A percentile compares a stretch with the other conserved stretches of the same genome.
Evolutionary conservation across 371 early-diverging fungal genomes (phyloP).

Genomic region (Apophysomyces trapeziformis): DNA sequence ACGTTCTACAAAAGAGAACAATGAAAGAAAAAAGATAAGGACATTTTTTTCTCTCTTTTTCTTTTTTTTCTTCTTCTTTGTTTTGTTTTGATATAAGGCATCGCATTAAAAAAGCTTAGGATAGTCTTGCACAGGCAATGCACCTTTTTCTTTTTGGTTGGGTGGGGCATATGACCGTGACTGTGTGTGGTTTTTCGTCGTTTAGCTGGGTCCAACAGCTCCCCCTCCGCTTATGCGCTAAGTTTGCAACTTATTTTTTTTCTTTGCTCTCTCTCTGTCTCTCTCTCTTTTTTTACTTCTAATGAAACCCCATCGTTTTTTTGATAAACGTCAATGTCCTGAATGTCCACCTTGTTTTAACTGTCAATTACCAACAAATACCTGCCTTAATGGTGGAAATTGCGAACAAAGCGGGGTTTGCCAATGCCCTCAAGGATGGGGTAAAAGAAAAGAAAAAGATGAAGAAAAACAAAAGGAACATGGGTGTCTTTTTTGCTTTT

Average conservation of each 20-base stretch:
- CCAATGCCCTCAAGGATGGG: constrained; percentile 48
- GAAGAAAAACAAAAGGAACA: no score
- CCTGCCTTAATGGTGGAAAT: constrained; percentile 49
- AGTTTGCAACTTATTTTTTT: not conserved
- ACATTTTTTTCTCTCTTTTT: no score
- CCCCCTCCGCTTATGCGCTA: no score
- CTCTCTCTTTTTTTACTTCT: constrained; percentile 12
- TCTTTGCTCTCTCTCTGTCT: constrained; percentile 9
- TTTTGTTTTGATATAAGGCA: no score
- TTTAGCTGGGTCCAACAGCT: not conserved
- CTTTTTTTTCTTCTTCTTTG: no score
- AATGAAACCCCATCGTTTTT: constrained; percentile 1
- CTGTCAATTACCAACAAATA: constrained; percentile 44
- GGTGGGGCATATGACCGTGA: not conserved
- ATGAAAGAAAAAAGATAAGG: not conserved
- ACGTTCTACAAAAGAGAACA: not conserved
- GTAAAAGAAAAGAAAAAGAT: constrained; percentile 24
- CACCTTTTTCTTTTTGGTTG: not conserved
- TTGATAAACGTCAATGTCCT: constrained; percentile 19
- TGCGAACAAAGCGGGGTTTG: constrained; percentile 46
- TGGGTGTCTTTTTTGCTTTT: no score
- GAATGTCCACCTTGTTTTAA: constrained; percentile 56
- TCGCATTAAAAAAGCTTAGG: no score
- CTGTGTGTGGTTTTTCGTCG: not conserved
- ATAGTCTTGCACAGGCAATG: no score